Conservation (phyloP, 2,329 filamentous ascomycete genomes). For the Stagonosporopsis cucurbitacearum region DNA sequence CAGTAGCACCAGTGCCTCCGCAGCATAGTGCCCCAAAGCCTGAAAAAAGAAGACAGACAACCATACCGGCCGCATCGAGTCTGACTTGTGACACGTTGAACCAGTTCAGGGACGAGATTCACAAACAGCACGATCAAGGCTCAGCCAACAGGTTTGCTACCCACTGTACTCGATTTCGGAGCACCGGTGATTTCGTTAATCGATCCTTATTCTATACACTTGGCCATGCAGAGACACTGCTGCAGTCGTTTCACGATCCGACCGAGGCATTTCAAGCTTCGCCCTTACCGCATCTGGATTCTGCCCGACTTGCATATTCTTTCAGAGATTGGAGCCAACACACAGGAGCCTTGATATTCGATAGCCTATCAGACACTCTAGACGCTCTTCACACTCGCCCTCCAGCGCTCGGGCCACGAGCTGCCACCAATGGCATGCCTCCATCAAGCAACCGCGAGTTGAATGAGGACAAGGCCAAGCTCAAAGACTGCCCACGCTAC, state of each 20-base stretch:
- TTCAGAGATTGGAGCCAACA: slow-evolving; percentile 44
- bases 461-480: neutral
- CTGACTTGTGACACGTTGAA: slow-evolving; percentile 40
- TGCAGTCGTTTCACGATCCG: slow-evolving; percentile 44
- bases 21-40: neutral
- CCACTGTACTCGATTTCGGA: slow-evolving; percentile 27
- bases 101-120: slow-evolving; percentile 35
- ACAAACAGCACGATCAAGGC: slow-evolving; percentile 19
- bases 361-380: slow-evolving; percentile 44
- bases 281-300: slow-evolving; percentile 45
- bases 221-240: slow-evolving; percentile 40
- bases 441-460: slow-evolving; percentile 19
- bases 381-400: slow-evolving; percentile 46
- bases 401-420: slow-evolving; percentile 39
- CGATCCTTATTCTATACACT: slow-evolving; percentile 45
- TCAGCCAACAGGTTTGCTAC: slow-evolving; percentile 25
- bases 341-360: slow-evolving; percentile 47
- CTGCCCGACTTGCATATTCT: slow-evolving; percentile 34
- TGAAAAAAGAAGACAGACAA: neutral
- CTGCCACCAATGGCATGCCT: slow-evolving; percentile 30
- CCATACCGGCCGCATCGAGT: slow-evolving; percentile 30
- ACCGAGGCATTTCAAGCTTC: slow-evolving; percentile 34
- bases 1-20: neutral
- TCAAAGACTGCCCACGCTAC: slow-evolving; percentile 24
- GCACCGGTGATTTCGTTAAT: slow-evolving; percentile 35